Evolutionary conservation across 1,284 basidiomycete species (phyloP), one percentile per base, ranked within the genome.

Genomic region (Puccinia polysora): DNA sequence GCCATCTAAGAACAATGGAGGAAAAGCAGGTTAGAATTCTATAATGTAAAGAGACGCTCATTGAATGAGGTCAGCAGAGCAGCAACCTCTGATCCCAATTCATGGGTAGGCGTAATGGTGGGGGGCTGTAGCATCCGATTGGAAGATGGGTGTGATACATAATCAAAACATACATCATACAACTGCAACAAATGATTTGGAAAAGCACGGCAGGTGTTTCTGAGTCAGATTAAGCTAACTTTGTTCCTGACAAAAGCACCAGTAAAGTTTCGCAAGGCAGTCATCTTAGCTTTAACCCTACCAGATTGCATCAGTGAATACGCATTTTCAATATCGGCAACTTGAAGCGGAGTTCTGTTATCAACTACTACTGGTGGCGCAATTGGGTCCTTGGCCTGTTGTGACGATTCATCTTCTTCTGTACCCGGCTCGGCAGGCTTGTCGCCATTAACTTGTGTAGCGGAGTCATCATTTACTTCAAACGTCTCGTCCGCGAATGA

Each of bases 261-360:
- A 7, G 59, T 71, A 45, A 71, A 71, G 43, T 71, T 71, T 34
- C 69, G 36, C 12, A 71, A 52, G 52, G 59, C 69, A 53, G 47
- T 63, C 47, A 60, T 71, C 36, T 71, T 71, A 20, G 69, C 50
- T 53, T 71, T 71, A 10, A 71, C 59, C 36, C 69, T 52, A 20
- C 69, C 69, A 49, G 58, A 60, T 34, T 71, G 69, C 69, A 71
- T 71, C 18, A 63, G 23, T 32, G 69, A 71, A 34, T 71, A 71
- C 20, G 69, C 69, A 36, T 63, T 59, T 63, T 71, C 69, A 20
- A 71, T 59, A 63, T 71, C 69, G 12, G 59, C 15, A 10, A 63
- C 58, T 45, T 60, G 36, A 15, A 71, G 28, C 12, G 69, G 69
- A 40, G 58, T 62, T 52, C 69, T 40, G 10, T n/a, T 45, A 10